A percentile compares a stretch with the other conserved stretches of the same genome.
Evolutionary conservation across 441 rosid genomes (phyloP).

Genomic region (Corymbia calophylla): DNA sequence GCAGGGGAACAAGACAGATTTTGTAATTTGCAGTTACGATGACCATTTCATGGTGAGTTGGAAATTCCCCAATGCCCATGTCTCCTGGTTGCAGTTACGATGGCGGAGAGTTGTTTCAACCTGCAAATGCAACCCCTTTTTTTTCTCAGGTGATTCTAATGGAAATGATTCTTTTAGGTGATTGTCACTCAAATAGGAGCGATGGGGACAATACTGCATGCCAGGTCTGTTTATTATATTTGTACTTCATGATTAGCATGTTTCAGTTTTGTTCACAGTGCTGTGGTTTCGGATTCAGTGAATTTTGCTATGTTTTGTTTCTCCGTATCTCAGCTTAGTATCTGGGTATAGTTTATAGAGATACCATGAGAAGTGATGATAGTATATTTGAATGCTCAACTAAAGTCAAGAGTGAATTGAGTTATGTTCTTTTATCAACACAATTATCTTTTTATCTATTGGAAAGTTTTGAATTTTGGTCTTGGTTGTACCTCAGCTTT

Average conservation of each 20-base stretch:
- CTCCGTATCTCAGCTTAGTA: neutral
- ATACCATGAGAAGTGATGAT: neutral
- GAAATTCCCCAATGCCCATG: neutral
- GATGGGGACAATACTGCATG: constrained; percentile 81
- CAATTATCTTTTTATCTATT: neutral
- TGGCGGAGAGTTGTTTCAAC: neutral
- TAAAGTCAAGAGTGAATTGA: neutral
- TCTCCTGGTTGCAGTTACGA: neutral
- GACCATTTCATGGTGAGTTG: constrained; percentile 79
- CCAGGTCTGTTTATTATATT: constrained; percentile 43
- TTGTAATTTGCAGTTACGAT: constrained; percentile 63
- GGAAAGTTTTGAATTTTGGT: neutral
- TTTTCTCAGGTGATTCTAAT: neutral
- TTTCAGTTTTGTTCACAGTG: neutral
- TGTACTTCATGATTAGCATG: neutral
- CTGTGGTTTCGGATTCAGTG: neutral
- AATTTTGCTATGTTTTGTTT: neutral
- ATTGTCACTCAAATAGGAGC: constrained; percentile 83
- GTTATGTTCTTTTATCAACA: neutral
- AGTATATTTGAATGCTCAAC: neutral
- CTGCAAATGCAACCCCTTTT: neutral
- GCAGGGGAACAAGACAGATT: constrained; percentile 77
- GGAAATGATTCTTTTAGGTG: constrained; percentile 27
- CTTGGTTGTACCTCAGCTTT: neutral
- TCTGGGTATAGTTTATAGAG: neutral